Evolutionary conservation across 495 filamentous ascomycete genomes (phyloP), one percentile per base, ranked within the genome.

Genomic region (Penicillium simplicissimum): DNA sequence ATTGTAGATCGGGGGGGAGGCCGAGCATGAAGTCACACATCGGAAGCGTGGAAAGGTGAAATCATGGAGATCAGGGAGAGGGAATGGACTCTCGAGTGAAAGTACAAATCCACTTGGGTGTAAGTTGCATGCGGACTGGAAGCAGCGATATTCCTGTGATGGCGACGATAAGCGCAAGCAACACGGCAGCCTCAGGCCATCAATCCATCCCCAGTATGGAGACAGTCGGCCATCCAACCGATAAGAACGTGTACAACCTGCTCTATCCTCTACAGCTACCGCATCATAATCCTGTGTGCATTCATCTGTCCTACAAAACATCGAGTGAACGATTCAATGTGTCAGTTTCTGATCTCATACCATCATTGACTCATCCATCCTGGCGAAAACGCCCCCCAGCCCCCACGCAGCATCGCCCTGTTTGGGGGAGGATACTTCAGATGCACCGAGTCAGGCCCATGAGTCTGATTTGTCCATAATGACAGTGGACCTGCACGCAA

Each of bases 1-100:
- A 81, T 81, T 52, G 55, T 67, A 19, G 14, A 21, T 53, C 35
- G 21, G 37, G 23, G 21, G 19, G 42, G 6, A 28, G 4, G 13
- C 19, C 10, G 13, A 9, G 0, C 54, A 28, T 51, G 21, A 33
- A 17, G 13, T 36, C 35, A n/a, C 7, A 31, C 59, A 62, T 65
- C 17, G 17, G 31, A 8, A 19, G n/a, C 25, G 53, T 55, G 7
- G 9, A n/a, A 21, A 17, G 51, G 31, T 23, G 31, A 21, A 11
- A 28, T 14, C 40, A 40, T 47, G 38, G 40, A 45, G 13, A 19
- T 3, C 17, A 21, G 55, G 38, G 5, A 9, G 42, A 19, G 8
- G 21, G 43, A 48, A n/a, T n/a, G 23, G 55, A 1, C 23, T 25
- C 28, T 36, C 25, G 21, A 33, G 55, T 19, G 40, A 28, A 49